Percentiles rank a stretch among this genome's conserved stretches.
Conservation (phyloP, 768 basidiomycete genomes). For the Paxillus rubicundulus region DNA sequence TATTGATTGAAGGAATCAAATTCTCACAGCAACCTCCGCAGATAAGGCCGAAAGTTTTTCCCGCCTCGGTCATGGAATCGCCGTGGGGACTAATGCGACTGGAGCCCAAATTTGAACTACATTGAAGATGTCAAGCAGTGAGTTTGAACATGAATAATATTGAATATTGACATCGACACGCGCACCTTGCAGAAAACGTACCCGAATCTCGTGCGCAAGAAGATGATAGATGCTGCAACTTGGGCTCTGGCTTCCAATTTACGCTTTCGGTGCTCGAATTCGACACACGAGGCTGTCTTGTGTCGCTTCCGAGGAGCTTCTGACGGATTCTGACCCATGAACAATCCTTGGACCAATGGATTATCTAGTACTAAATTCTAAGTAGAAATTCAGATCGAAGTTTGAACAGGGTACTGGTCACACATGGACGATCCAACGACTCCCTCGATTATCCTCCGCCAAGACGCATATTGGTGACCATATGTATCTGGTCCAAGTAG, state of each 20-base stretch:
- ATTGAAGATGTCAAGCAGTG: neutral
- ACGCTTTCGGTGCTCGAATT: neutral
- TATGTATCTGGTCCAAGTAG: too few species aligned
- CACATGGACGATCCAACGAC: neutral
- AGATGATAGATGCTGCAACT: neutral
- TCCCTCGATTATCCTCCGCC: neutral
- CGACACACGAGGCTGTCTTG: neutral
- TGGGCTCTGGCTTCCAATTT: neutral
- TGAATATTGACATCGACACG: too few species aligned
- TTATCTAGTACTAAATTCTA: neutral
- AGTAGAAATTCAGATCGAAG: neutral
- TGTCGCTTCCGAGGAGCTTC: neutral
- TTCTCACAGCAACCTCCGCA: constrained; percentile 18
- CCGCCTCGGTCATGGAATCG: constrained; percentile 9
- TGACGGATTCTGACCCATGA: neutral
- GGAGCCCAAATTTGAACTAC: neutral
- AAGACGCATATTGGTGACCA: neutral
- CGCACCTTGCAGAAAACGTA: neutral
- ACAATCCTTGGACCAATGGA: neutral
- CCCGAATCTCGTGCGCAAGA: neutral
- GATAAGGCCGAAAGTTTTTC: neutral
- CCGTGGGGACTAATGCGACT: neutral
- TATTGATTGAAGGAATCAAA: neutral
- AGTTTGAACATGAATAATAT: too few species aligned
- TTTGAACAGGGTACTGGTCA: neutral